Percentiles rank a stretch among this genome's conserved stretches.
These are phyloP conservation scores for Sarocladium strictum DNA, from an alignment of 2,329 filamentous ascomycete genomes.

Conservation along the genomic window DNA sequence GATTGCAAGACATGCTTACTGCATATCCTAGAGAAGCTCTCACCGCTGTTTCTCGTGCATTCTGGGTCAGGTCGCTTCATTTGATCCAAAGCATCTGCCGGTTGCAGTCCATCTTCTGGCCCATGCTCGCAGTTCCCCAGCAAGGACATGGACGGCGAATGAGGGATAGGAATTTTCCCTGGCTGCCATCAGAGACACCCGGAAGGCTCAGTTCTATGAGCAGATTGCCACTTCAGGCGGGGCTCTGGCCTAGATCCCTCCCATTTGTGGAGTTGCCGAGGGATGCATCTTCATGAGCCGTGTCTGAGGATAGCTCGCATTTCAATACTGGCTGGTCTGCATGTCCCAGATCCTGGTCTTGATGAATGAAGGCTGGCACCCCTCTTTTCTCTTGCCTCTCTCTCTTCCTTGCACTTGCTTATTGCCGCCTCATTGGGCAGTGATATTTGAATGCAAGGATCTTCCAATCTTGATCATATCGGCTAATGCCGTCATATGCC, in stretches of 20 bases:
- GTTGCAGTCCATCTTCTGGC: background rate
- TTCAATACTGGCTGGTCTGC: background rate
- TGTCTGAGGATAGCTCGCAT: background rate
- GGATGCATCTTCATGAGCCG: background rate
- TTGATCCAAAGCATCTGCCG: too few species aligned
- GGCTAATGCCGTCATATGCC: too few species aligned
- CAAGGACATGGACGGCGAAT: background rate
- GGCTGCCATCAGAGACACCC: background rate
- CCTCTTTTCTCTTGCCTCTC: background rate
- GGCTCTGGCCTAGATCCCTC: background rate
- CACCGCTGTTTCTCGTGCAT: too few species aligned
- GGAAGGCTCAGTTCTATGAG: background rate
- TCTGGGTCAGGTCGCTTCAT: too few species aligned
- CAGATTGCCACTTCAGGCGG: background rate
- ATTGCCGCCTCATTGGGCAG: background rate
- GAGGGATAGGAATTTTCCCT: background rate
- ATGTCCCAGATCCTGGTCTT: background rate
- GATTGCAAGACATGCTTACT: too few species aligned
- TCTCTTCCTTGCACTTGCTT: background rate
- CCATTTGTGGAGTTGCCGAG: background rate
- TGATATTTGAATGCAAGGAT: too few species aligned
- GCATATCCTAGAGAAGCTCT: too few species aligned
- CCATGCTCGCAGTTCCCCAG: background rate
- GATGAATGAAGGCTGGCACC: background rate
- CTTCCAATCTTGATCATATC: too few species aligned